These are phyloP conservation scores for Letharia lupina DNA, from an alignment of 495 filamentous ascomycete genomes.

Conservation along the genomic window DNA sequence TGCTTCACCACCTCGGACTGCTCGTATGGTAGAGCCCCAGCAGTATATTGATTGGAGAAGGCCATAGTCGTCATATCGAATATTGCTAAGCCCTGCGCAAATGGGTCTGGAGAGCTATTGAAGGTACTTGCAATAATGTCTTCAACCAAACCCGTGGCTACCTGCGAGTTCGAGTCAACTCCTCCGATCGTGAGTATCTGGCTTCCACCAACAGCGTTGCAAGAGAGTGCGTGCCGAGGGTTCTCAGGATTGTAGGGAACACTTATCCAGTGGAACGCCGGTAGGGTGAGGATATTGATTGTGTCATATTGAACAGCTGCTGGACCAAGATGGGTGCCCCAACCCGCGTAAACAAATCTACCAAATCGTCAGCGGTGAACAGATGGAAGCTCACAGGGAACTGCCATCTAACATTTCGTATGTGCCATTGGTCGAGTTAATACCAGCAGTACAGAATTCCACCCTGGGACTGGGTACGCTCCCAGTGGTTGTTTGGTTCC, in stretches of 20 bases:
- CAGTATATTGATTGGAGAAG: constrained; percentile 19
- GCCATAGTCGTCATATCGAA: constrained; percentile 22
- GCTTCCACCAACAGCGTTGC: constrained; percentile 21
- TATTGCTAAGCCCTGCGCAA: constrained; percentile 21
- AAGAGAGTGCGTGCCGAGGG: constrained; percentile 18
- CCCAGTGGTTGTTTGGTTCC: constrained; percentile 25
- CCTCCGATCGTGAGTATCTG: constrained; percentile 24
- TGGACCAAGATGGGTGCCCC: constrained; percentile 10
- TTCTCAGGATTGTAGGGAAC: constrained; percentile 23
- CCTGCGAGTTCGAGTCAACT: constrained; percentile 13
- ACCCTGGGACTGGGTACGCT: constrained; percentile 13
- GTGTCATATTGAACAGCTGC: constrained; percentile 18
- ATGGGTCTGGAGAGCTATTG: constrained; percentile 15
- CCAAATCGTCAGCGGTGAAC: background rate
- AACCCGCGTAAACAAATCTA: constrained; percentile 23
- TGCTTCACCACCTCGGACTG: constrained; percentile 13
- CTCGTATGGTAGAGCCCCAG: constrained; percentile 13
- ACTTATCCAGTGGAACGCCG: constrained; percentile 39
- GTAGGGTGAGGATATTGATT: constrained; percentile 34
- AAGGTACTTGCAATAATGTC: constrained; percentile 1
- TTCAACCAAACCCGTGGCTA: background rate
- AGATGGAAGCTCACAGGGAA: background rate
- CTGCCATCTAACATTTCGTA: constrained; percentile 20
- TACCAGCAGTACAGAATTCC: constrained; percentile 19
- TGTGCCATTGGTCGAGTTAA: constrained; percentile 15